phyloP scores from a whole-genome alignment of 208 protist genomes.

The Trypanosoma vivax region DNA sequence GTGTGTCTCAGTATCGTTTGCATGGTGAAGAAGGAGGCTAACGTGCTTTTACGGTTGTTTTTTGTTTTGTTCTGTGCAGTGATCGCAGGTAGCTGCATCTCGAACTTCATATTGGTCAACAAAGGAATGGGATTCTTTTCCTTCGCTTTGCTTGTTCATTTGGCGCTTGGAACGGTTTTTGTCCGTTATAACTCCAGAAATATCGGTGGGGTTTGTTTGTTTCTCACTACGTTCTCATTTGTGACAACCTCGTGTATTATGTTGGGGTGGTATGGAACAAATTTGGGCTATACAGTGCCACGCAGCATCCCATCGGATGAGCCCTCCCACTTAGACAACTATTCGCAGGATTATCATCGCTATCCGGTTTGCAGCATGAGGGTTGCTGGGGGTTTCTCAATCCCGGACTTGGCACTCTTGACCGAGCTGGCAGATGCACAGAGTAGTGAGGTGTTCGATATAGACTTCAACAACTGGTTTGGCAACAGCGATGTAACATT shows the following conservation, averaged over 20 bases:
- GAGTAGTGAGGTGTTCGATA: conserved; percentile 4
- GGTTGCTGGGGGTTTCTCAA: conserved; percentile 26
- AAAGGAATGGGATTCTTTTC: conserved; percentile 57
- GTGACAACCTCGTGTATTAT: conserved; percentile 43
- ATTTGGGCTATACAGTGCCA: conserved; percentile 20
- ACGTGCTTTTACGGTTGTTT: conserved; percentile 32
- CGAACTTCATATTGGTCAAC: conserved; percentile 39
- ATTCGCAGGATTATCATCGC: conserved; percentile 39
- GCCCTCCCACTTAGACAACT: conserved; percentile 6
- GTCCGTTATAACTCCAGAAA: conserved; percentile 29
- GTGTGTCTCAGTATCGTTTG: conserved; percentile 31
- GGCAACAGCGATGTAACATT: conserved; percentile 28
- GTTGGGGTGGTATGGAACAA: conserved; percentile 63
- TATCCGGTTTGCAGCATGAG: conserved; percentile 61
- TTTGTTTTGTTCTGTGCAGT: conserved; percentile 37
- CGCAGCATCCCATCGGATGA: conserved; percentile 29
- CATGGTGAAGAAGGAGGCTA: conserved; percentile 22
- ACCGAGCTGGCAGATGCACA: conserved; percentile 37
- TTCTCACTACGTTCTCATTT: conserved; percentile 28
- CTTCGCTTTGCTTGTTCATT: conserved; percentile 58
- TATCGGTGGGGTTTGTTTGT: conserved; percentile 44
- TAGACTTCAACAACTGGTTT: conserved; percentile 65
- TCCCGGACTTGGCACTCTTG: conserved; percentile 51
- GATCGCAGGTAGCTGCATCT: conserved; percentile 43
- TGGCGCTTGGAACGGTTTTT: conserved; percentile 34